These are phyloP conservation scores for Gynandropsis gynandra DNA, from an alignment of 345 rosid species.

Conservation along the genomic window DNA sequence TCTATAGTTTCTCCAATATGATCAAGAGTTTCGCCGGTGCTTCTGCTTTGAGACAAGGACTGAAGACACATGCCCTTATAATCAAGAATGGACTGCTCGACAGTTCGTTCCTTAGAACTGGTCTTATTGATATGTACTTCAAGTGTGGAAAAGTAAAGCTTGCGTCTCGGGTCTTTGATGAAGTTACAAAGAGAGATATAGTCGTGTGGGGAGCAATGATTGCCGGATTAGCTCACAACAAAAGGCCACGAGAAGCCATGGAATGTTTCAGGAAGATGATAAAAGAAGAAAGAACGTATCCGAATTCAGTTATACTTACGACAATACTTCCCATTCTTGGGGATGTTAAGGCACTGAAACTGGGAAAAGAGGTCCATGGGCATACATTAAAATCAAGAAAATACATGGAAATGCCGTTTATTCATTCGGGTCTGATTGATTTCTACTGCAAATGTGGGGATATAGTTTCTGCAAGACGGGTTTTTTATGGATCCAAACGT, in stretches of 20 bases:
- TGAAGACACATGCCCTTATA: constrained; percentile 65
- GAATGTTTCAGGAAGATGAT: constrained; percentile 61
- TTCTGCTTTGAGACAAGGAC: constrained; percentile 57
- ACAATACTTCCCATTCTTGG: constrained; percentile 65
- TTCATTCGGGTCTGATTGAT: constrained; percentile 74
- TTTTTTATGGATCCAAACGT: constrained; percentile 52
- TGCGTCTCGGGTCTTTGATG: constrained; percentile 56
- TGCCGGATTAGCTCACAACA: constrained; percentile 71
- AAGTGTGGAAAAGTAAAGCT: constrained; percentile 71
- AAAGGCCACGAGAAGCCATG: constrained; percentile 54
- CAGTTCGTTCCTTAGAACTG: constrained; percentile 48
- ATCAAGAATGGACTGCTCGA: constrained; percentile 58
- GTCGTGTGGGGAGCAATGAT: constrained; percentile 88
- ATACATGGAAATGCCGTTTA: constrained; percentile 37
- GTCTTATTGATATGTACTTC: constrained; percentile 70
- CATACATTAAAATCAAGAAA: constrained; percentile 46
- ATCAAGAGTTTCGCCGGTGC: constrained; percentile 86
- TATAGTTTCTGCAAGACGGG: constrained; percentile 57
- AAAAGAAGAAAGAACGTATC: constrained; percentile 50
- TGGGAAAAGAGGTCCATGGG: constrained; percentile 75
- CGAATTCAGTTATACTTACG: constrained; percentile 65
- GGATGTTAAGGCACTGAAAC: constrained; percentile 39
- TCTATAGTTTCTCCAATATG: constrained; percentile 56
- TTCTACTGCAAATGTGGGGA: constrained; percentile 86
- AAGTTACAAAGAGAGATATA: constrained; percentile 51